Evolutionary conservation across 2,329 filamentous ascomycete species (phyloP).

Genomic region (Teratosphaeria epicoccoides): DNA sequence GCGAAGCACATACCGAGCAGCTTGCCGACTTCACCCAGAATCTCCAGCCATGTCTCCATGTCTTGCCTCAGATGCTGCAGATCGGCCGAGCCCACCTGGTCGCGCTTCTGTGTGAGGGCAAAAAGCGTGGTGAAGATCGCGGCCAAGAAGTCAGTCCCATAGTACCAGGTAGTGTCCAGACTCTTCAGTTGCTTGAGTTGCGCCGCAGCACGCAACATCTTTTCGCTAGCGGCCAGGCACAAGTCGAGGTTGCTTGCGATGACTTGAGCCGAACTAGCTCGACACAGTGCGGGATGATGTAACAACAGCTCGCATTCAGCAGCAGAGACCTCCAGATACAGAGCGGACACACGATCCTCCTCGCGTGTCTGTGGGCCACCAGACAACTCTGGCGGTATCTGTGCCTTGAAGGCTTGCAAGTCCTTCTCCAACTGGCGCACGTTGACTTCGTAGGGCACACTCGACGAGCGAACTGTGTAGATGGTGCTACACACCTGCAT

Average conservation of each 20-base stretch:
- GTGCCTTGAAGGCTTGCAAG: slow-evolving; percentile 51
- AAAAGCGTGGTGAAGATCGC: slow-evolving; percentile 65
- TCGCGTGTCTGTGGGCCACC: slow-evolving; percentile 35
- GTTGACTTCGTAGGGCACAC: slow-evolving; percentile 45
- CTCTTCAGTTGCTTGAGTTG: slow-evolving; percentile 54
- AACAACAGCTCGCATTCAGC: slow-evolving; percentile 41
- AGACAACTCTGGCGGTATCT: slow-evolving; percentile 51
- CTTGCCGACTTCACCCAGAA: slow-evolving; percentile 55
- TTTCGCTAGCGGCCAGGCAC: slow-evolving; percentile 54
- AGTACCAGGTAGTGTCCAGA: slow-evolving; percentile 70
- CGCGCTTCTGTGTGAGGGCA: slow-evolving; percentile 56
- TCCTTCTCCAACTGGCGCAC: slow-evolving; percentile 57
- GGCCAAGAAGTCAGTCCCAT: slow-evolving; percentile 59
- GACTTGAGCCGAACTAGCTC: slow-evolving; percentile 47
- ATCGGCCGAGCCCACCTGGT: slow-evolving; percentile 47
- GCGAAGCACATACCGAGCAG: slow-evolving; percentile 50
- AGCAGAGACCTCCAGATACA: slow-evolving; percentile 41
- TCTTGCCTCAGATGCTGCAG: slow-evolving; percentile 52
- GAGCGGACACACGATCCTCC: slow-evolving; percentile 38
- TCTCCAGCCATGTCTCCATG: slow-evolving; percentile 58
- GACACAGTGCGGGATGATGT: slow-evolving; percentile 43
- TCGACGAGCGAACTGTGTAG: slow-evolving; percentile 54
- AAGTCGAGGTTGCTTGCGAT: slow-evolving; percentile 44
- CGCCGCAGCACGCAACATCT: slow-evolving; percentile 51
- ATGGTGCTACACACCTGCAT: slow-evolving; percentile 66